Base-by-base conservation (phyloP, 371 early-diverging fungal species). In the Apophysomyces ossiformis region DNA sequence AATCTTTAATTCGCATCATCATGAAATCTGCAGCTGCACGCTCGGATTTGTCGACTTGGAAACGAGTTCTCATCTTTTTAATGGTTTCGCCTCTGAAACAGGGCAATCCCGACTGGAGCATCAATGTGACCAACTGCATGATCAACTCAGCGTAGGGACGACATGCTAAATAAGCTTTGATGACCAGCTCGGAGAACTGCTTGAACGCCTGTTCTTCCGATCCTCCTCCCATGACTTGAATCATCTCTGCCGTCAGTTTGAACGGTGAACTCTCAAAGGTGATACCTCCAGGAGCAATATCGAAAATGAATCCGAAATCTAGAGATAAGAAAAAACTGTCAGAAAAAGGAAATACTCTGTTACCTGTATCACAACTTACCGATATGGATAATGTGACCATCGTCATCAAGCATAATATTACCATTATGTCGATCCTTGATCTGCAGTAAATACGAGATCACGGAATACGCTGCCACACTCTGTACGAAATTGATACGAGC, bases 391-490 rank as follows among this genome's bases (percentile, higher is more conserved):
- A 99, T 91, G 75, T 99, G 97, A 0, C 99, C 99, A 59, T 92
- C 86, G 58, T 96, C 93, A 69, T 99, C 99, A 66, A 99, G 81
- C 99, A 99, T 98, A 66, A 99, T 99, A 79, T 99, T 99, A 58
- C 99, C 99, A 77, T 99, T 99, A 80, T 99, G 99, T 32, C 99
- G 89, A 83, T 99, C 99, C 79, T 99, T 99, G 77, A 99, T 94
- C 72, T 96, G 96, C 38, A 99, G 84, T 63, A 99, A 64, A 80
- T 96, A 99, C 32, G 95, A 88, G 37, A 99, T 90, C 16, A 99
- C 88, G 7, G 98, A 98, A 75, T 99, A 99, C 21, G 99, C 98
- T 1, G 99, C 99, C 37, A 96, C 88, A 68, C 95, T 95, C 70
- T 94, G 93, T 12, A 99, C 94, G 89, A 99, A 99, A 74, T 95